Conservation (phyloP, 208 protist species). For the Leishmania arabica region DNA sequence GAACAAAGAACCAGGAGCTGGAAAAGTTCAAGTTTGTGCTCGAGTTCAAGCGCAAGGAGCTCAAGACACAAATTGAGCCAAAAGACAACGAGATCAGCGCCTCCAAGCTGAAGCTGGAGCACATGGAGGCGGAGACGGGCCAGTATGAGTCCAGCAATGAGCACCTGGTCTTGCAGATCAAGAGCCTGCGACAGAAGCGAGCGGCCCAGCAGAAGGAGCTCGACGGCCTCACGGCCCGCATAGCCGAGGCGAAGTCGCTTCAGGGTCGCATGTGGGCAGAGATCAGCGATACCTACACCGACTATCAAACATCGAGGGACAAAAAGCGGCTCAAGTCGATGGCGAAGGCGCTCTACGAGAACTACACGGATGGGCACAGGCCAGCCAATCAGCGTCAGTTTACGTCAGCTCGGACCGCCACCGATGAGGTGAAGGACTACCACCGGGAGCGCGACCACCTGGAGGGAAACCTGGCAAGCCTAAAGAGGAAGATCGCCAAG, state of each 20-base stretch:
- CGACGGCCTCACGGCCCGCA: conserved; percentile 59
- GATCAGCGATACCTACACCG: conserved; percentile 73
- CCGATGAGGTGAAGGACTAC: conserved; percentile 95
- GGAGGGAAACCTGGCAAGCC: conserved; percentile 92
- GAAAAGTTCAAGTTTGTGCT: conserved; percentile 99
- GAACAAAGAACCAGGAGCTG: conserved; percentile 98
- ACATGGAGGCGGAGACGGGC: conserved; percentile 95
- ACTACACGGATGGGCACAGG: conserved; percentile 70
- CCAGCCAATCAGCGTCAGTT: conserved; percentile 33
- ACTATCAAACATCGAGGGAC: conserved; percentile 36
- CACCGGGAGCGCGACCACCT: conserved; percentile 95
- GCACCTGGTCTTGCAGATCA: conserved; percentile 92
- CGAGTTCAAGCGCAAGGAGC: conserved; percentile 98
- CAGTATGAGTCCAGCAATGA: conserved; percentile 94
- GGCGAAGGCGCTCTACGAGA: conserved; percentile 92
- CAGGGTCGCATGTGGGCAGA: conserved; percentile 91
- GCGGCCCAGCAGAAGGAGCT: conserved; percentile 94
- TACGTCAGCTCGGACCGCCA: conserved; percentile 68
- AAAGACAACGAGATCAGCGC: conserved; percentile 94
- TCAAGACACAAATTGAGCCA: conserved; percentile 98
- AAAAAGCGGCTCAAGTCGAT: conserved; percentile 89
- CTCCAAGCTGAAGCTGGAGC: conserved; percentile 93
- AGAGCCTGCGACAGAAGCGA: conserved; percentile 93
- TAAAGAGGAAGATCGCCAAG: conserved; percentile 95
- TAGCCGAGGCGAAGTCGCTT: conserved; percentile 79